Conservation (phyloP, 441 rosid species). For the Arabidopsis lyrata region DNA sequence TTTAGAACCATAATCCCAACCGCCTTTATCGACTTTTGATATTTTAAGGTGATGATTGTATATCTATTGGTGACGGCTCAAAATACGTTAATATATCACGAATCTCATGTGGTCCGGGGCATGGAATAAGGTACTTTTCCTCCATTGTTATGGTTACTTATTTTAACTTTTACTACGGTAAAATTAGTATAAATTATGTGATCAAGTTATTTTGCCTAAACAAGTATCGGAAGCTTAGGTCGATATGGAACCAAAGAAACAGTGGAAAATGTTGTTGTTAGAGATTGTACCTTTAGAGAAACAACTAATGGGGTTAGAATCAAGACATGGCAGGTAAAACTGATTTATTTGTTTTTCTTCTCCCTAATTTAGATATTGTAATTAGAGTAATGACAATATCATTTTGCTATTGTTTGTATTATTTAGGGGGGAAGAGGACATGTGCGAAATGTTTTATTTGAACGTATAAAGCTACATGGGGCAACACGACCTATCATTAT, state of each 20-base stretch:
- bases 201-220: not conserved
- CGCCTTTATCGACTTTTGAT: not conserved
- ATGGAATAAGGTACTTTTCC: conserved; percentile 52
- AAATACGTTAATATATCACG: conserved; percentile 24
- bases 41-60: conserved; percentile 46
- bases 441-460: conserved; percentile 45
- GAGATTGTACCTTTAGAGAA: conserved; percentile 38
- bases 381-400: not conserved
- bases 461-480: conserved; percentile 30
- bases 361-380: not conserved
- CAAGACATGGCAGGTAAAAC: conserved; percentile 58
- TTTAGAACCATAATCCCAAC: not conserved
- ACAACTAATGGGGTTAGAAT: conserved; percentile 56
- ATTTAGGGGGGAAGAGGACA: conserved; percentile 56
- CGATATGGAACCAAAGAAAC: conserved; percentile 39
- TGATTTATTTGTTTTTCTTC: not conserved
- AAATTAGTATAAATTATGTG: not conserved
- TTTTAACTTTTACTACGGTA: not conserved
- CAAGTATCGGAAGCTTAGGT: conserved; percentile 58
- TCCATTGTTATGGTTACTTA: not conserved
- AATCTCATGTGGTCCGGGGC: conserved; percentile 48
- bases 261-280: conserved; percentile 48
- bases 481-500: conserved; percentile 50
- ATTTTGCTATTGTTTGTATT: not conserved
- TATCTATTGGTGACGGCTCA: conserved; percentile 46